Conservation (phyloP, 768 basidiomycete genomes). For the Austroboletus eburneus region DNA sequence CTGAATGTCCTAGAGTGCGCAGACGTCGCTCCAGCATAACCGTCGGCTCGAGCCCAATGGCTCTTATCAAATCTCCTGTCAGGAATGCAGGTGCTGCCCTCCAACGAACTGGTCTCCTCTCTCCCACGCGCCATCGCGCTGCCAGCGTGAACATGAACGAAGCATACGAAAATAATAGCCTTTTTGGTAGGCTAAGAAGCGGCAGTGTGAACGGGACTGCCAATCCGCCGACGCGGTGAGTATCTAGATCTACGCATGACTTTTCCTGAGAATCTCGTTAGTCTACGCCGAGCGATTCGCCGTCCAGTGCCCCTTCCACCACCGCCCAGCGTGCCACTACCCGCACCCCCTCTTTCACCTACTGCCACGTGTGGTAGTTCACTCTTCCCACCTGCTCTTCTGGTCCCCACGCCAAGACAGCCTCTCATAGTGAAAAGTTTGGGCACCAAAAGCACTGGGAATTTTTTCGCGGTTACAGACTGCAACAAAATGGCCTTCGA, state of each 20-base stretch:
- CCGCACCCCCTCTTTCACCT: conserved; percentile 25
- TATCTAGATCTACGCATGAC: conserved; percentile 3
- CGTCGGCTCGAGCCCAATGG: conserved; percentile 49
- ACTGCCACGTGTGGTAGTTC: conserved; percentile 11
- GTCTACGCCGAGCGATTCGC: conserved; percentile 40
- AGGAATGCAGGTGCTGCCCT: conserved; percentile 49
- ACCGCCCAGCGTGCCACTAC: conserved; percentile 28
- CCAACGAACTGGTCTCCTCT: conserved; percentile 40
- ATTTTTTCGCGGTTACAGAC: conserved; percentile 1
- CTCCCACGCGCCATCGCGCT: conserved; percentile 41
- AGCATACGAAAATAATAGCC: conserved; percentile 36
- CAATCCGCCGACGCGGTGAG: conserved; percentile 30
- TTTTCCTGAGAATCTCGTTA: conserved; percentile 14
- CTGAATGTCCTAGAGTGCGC: conserved; percentile 44
- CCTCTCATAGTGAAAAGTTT: conserved; percentile 12
- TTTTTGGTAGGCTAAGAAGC: conserved; percentile 52
- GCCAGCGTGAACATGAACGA: conserved; percentile 40
- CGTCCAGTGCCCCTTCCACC: conserved; percentile 22
- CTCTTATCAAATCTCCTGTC: conserved; percentile 53
- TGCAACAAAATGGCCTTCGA: conserved; percentile 11
- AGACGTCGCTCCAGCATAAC: conserved; percentile 63
- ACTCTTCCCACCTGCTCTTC: conserved; percentile 18
- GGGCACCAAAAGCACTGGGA: background rate
- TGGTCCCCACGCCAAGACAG: conserved; percentile 16
- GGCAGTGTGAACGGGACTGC: conserved; percentile 43